A percentile compares a stretch with the other conserved stretches of the same genome.
Evolutionary conservation across 2,329 filamentous ascomycete species (phyloP).

Genomic region (Lachnum nothofagi): DNA sequence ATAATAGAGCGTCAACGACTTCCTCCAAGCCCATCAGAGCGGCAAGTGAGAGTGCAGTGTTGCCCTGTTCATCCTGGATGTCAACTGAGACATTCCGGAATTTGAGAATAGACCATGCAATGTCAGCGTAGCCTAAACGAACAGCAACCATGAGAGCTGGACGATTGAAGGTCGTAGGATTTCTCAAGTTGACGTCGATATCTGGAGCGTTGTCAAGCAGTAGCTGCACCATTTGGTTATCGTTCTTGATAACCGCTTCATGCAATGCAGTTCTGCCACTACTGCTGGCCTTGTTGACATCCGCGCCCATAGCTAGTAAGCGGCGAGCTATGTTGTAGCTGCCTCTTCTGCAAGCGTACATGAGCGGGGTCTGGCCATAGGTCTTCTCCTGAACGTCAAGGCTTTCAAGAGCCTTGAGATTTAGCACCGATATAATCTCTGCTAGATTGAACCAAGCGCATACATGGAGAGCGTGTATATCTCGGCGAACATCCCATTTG

Average conservation of each 20-base stretch:
- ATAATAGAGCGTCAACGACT: slow-evolving; percentile 9
- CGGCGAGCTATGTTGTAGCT: slow-evolving; percentile 30
- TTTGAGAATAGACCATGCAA: slow-evolving; percentile 8
- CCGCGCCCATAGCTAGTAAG: slow-evolving; percentile 12
- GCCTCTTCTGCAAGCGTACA: slow-evolving; percentile 29
- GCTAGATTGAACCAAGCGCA: slow-evolving; percentile 18
- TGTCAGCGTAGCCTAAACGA: not conserved
- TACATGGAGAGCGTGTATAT: slow-evolving; percentile 18
- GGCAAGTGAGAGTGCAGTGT: slow-evolving; percentile 13
- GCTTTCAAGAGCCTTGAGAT: not conserved
- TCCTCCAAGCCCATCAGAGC: not conserved
- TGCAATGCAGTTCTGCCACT: slow-evolving; percentile 14
- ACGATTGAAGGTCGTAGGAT: slow-evolving; percentile 4
- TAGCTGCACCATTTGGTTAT: slow-evolving; percentile 8
- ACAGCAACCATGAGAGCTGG: slow-evolving; percentile 14
- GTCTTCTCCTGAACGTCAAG: slow-evolving; percentile 15
- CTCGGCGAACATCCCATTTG: slow-evolving; percentile 20
- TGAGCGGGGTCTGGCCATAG: slow-evolving; percentile 32
- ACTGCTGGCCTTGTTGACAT: slow-evolving; percentile 6
- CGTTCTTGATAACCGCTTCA: slow-evolving; percentile 13
- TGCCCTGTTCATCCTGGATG: slow-evolving; percentile 8
- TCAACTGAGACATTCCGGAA: slow-evolving; percentile 7
- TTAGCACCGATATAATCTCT: slow-evolving; percentile 7
- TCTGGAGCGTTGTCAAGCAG: slow-evolving; percentile 4
- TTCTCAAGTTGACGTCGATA: slow-evolving; percentile 9